Base-by-base conservation (phyloP, 306 rosid genomes). In the Benincasa hispida region DNA sequence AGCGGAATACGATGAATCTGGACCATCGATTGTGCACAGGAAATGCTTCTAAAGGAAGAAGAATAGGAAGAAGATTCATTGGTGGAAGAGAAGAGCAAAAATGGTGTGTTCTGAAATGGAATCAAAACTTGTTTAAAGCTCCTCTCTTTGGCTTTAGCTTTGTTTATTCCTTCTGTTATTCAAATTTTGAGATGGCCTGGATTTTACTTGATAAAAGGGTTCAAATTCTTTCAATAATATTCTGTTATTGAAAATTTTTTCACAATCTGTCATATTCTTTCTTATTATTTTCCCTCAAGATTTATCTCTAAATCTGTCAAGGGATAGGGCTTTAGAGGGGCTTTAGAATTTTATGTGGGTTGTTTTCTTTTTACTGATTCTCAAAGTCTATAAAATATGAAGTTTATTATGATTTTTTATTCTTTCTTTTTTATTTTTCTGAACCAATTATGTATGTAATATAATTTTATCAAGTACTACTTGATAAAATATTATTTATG, bases 21-120 rank as follows among this genome's bases (percentile, higher is more conserved):
- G 98, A 19, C 98, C 98, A 67, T 94, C 98, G 47, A 94, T 94
- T 76, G 98, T 94, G 76, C 97, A 94, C 76, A 86, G 98, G 92
- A 94, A 94, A 81, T 94, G 98, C 97, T 93, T 93, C 89, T 94
- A 90, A 79, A 59, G 78, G 83, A 79, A 77, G 77, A 79, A 77
- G 77, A 79, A 67, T 77, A 82, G 87, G 84, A 76, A 77, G 51
- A 66, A 77, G 35, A 42, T 68, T 42, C 21, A 24, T 68, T 81
- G 63, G 82, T 77, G 81, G 80, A 82, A 75, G 76, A 69, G 82
- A 59, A 24, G 54, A 69, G 75, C 56, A 69, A 45, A 42, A 68
- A 41, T 61, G 68, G 70, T 32, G 22, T 39, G 57, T 69, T 42
- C 24, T 75, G 76, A 83, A 67, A 86, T 78, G 80, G 76, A 72